Evolutionary conservation across 2,329 filamentous ascomycete genomes (phyloP).

Genomic region (Fonsecaea pedrosoi): DNA sequence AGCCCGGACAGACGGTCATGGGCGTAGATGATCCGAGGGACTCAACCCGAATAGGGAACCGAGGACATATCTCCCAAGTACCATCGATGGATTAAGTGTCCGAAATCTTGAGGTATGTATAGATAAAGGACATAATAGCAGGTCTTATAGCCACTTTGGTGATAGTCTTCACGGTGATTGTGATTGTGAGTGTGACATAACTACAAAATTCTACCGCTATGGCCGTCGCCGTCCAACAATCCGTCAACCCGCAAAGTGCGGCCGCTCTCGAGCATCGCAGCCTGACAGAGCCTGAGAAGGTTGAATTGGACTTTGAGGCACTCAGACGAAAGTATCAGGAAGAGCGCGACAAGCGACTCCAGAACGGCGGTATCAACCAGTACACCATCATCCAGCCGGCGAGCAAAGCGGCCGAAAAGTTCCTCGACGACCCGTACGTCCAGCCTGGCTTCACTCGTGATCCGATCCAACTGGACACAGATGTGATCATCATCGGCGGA

Average conservation of each 20-base stretch:
- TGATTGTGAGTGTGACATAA: neutral
- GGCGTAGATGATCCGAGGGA: neutral
- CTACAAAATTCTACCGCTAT: neutral
- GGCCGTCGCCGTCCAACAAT: constrained; percentile 1
- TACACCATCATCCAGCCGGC: constrained; percentile 12
- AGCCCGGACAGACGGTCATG: neutral
- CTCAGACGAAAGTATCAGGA: constrained; percentile 28
- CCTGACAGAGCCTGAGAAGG: neutral
- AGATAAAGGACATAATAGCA: neutral
- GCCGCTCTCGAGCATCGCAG: neutral
- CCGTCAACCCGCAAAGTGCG: neutral
- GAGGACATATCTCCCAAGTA: neutral
- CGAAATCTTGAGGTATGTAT: neutral
- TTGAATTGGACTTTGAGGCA: constrained; percentile 20
- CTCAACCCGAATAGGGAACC: neutral
- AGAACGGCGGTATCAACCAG: constrained; percentile 25
- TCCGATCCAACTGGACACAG: constrained; percentile 21
- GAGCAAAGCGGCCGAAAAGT: constrained; percentile 23
- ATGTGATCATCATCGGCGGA: constrained; percentile 23
- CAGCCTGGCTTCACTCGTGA: constrained; percentile 26
- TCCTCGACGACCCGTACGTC: constrained; percentile 27
- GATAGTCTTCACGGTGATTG: neutral
- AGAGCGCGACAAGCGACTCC: constrained; percentile 30
- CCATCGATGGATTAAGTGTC: neutral
- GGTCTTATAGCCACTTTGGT: neutral